Percentiles rank a stretch among this genome's conserved stretches.
Conservation (phyloP, 192 early-diverging fungal species). For the Borealophlyctis nickersoniae region DNA sequence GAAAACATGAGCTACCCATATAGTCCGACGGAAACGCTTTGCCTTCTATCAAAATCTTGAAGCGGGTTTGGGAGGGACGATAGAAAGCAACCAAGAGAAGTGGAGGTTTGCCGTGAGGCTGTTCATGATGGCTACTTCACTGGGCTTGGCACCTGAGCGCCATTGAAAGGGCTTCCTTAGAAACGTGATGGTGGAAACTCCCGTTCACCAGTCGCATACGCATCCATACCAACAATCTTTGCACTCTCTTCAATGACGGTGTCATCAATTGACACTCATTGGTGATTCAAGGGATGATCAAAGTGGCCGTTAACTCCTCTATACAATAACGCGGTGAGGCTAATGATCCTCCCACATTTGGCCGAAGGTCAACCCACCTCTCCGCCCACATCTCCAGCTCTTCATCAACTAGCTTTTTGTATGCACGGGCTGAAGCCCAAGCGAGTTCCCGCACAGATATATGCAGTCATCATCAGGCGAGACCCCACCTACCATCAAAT, state of each 20-base stretch:
- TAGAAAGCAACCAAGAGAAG: slow-evolving; percentile 87
- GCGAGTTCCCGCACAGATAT: slow-evolving; percentile 94
- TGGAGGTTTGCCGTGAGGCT: slow-evolving; percentile 91
- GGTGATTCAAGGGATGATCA: slow-evolving; percentile 72
- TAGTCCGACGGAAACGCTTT: slow-evolving; percentile 95
- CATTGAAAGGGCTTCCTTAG: too few relatives aligned
- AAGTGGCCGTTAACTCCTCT: slow-evolving; percentile 89
- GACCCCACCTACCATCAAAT: slow-evolving; percentile 8
- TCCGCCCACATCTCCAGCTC: slow-evolving; percentile 89
- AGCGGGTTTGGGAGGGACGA: slow-evolving; percentile 67
- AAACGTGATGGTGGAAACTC: too few relatives aligned
- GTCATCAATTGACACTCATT: slow-evolving; percentile 85
- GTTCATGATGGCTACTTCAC: slow-evolving; percentile 90
- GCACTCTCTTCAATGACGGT: slow-evolving; percentile 69
- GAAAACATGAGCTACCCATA: slow-evolving; percentile 40
- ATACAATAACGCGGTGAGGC: too few relatives aligned
- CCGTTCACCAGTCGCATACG: neutral
- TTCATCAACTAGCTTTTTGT: slow-evolving; percentile 70
- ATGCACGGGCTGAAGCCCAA: slow-evolving; percentile 79
- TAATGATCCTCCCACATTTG: too few relatives aligned
- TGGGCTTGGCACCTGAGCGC: slow-evolving; percentile 58
- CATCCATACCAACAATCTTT: slow-evolving; percentile 65
- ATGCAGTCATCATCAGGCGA: slow-evolving; percentile 27
- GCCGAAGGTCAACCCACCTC: slow-evolving; percentile 44
- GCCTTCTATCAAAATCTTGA: slow-evolving; percentile 86